phyloP scores from a whole-genome alignment of 2,329 filamentous ascomycete species.

The Periglandula ipomoeae region DNA sequence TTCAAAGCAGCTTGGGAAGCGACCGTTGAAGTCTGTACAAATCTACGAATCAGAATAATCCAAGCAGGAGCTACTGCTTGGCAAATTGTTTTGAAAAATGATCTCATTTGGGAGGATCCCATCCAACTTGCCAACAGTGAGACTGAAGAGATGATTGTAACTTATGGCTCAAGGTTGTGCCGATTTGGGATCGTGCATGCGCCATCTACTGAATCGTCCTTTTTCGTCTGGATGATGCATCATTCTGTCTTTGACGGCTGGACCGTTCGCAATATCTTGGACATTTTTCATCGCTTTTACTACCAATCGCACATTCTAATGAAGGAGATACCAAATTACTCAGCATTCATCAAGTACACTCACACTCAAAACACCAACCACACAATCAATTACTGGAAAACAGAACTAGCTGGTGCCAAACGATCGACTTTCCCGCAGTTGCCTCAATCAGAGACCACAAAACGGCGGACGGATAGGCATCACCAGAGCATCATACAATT shows the following conservation, averaged over 20 bases:
- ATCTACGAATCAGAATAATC: neutral
- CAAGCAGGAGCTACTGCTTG: neutral
- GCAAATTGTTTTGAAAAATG: neutral
- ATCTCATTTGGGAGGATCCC: too few relatives aligned
- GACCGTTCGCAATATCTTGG: neutral
- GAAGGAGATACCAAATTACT: neutral
- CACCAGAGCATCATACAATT: too few relatives aligned
- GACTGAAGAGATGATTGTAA: neutral
- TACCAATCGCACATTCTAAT: neutral
- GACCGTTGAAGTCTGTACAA: neutral
- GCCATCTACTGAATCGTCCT: neutral
- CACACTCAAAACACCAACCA: neutral
- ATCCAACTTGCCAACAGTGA: neutral
- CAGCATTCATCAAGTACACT: neutral
- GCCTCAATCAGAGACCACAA: neutral
- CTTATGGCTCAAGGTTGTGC: neutral
- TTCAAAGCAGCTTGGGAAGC: neutral
- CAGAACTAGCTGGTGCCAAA: neutral
- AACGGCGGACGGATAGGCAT: neutral
- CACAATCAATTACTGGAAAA: neutral
- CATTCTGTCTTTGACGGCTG: neutral
- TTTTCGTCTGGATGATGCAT: neutral
- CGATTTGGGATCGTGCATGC: neutral
- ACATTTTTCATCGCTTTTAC: neutral
- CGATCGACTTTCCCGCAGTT: neutral